Evolutionary conservation across 768 basidiomycete species (phyloP).

Genomic region (Galerina sulciceps): DNA sequence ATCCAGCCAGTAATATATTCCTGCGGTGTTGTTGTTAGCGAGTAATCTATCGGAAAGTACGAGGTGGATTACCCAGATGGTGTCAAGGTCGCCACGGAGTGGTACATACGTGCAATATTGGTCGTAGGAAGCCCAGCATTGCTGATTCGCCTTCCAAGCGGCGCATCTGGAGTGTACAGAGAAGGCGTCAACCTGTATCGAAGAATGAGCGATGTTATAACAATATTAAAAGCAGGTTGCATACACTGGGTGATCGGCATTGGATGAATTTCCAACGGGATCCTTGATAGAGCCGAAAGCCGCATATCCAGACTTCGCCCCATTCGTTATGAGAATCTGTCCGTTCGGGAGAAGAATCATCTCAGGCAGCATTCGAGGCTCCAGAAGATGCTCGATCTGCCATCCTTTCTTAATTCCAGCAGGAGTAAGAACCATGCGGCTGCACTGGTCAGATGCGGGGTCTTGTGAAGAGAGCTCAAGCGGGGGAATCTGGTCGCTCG

Average conservation of each 20-base stretch:
- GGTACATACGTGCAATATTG: conserved; percentile 59
- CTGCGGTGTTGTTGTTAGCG: conserved; percentile 1
- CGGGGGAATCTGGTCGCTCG: conserved; percentile 28
- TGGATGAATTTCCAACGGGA: conserved; percentile 22
- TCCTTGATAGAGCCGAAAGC: conserved; percentile 33
- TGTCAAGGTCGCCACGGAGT: conserved; percentile 59
- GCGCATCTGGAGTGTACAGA: conserved; percentile 48
- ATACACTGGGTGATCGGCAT: conserved; percentile 29
- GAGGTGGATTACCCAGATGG: conserved; percentile 38
- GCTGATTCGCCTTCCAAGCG: conserved; percentile 46
- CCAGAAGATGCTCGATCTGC: conserved; percentile 45
- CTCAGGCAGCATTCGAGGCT: conserved; percentile 41
- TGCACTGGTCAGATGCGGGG: conserved; percentile 46
- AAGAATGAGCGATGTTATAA: not conserved
- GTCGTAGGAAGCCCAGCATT: conserved; percentile 44
- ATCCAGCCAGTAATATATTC: conserved; percentile 42
- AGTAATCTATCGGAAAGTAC: not conserved
- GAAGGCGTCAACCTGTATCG: conserved; percentile 36
- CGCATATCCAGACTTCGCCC: conserved; percentile 42
- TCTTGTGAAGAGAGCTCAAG: conserved; percentile 36
- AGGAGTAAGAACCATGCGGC: conserved; percentile 39
- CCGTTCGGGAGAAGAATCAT: conserved; percentile 44
- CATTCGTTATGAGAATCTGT: conserved; percentile 45
- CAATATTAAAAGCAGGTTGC: not conserved
- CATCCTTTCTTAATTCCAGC: conserved; percentile 45